phyloP scores from a whole-genome alignment of 1,139 yeast genomes.

The Saccharomyces hybrid region DNA sequence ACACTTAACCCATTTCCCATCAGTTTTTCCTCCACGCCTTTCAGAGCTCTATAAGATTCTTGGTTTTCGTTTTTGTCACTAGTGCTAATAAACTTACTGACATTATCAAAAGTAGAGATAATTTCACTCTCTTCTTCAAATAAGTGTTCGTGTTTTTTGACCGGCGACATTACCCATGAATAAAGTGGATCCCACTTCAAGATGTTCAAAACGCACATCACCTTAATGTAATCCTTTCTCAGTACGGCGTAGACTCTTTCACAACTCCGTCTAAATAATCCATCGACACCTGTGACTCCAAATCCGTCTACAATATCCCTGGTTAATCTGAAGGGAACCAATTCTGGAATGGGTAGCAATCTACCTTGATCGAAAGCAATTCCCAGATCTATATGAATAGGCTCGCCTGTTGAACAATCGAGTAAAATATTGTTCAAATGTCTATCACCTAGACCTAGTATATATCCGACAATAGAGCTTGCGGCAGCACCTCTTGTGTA shows the following conservation, averaged over 20 bases:
- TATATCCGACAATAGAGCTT: slow-evolving; percentile 76
- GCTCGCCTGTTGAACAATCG: slow-evolving; percentile 78
- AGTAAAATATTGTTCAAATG: slow-evolving; percentile 84
- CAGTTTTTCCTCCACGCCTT: slow-evolving; percentile 64
- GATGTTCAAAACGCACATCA: slow-evolving; percentile 77
- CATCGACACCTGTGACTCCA: slow-evolving; percentile 76
- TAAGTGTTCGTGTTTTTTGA: slow-evolving; percentile 42
- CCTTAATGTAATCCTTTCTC: slow-evolving; percentile 57
- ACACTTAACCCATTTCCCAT: slow-evolving; percentile 59
- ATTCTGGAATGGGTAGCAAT: slow-evolving; percentile 76
- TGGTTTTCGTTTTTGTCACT: slow-evolving; percentile 38
- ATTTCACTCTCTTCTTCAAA: slow-evolving; percentile 21
- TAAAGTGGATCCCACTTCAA: slow-evolving; percentile 88
- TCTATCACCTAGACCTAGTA: slow-evolving; percentile 89
- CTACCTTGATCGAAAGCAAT: slow-evolving; percentile 94
- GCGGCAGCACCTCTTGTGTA: slow-evolving; percentile 81
- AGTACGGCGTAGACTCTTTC: slow-evolving; percentile 68
- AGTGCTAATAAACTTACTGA: slow-evolving; percentile 5
- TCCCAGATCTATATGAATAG: slow-evolving; percentile 92
- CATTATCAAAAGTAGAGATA: slow-evolving; percentile 7
- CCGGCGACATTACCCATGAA: slow-evolving; percentile 78
- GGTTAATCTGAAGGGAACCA: slow-evolving; percentile 87
- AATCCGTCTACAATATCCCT: slow-evolving; percentile 89
- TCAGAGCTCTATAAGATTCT: slow-evolving; percentile 66
- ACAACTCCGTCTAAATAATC: slow-evolving; percentile 63